Evolutionary conservation across 2,329 filamentous ascomycete species (phyloP).

Genomic region (Ceratocystis alfenasii): DNA sequence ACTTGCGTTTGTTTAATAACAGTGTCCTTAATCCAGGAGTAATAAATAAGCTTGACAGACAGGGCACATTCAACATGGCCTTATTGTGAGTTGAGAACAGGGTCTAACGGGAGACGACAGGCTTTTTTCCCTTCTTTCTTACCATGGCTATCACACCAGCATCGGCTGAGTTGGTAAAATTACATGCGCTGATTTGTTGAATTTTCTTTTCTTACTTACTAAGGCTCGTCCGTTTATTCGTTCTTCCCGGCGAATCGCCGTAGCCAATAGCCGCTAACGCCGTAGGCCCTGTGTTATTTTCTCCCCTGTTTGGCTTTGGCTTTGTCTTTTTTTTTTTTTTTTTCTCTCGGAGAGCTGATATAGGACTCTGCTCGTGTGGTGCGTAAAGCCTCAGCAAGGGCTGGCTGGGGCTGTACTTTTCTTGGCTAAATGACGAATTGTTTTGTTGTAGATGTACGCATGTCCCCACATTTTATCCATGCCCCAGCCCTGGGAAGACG

Average conservation of each 20-base stretch:
- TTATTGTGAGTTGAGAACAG: neutral
- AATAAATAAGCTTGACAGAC: neutral
- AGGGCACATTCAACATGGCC: neutral
- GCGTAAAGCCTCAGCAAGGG: neutral
- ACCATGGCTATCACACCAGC: neutral
- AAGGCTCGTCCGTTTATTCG: neutral
- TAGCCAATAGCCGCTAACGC: neutral
- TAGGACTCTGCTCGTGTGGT: too few relatives aligned
- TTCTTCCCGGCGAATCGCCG: slow-evolving; percentile 5
- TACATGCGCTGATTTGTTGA: slow-evolving; percentile 4
- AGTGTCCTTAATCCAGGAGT: neutral
- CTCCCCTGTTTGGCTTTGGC: neutral
- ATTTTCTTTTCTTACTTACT: neutral
- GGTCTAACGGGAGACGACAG: neutral
- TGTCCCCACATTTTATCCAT: neutral
- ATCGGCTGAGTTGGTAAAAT: neutral
- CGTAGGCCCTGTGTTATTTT: neutral
- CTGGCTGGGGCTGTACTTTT: neutral
- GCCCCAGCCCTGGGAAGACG: neutral
- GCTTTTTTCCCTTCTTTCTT: neutral
- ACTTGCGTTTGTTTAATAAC: too few relatives aligned
- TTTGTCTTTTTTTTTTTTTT: neutral
- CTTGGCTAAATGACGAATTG: neutral
- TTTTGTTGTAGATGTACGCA: neutral
- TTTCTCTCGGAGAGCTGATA: neutral